Evolutionary conservation across 352 stramenopile genomes (phyloP), one percentile per base, ranked within the genome.

Genomic region (Phytopythium chamaehyphon): DNA sequence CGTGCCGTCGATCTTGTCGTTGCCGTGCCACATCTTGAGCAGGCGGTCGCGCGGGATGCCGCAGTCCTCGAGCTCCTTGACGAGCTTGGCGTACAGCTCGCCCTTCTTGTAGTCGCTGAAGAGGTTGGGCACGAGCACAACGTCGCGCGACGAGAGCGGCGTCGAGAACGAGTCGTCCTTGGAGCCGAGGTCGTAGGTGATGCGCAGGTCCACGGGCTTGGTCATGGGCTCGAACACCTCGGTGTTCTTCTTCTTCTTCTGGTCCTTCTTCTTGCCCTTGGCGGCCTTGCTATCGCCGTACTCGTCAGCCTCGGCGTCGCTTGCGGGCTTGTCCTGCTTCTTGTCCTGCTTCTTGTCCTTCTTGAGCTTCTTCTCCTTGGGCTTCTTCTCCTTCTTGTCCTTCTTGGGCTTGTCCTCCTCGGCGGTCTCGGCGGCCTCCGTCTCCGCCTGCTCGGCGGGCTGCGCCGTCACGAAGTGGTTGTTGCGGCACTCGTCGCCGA

Each of bases 1-100:
- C 35, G 88, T 94, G 47, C 89, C 89, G 48, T 97, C 90, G 64
- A 96, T 88, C 87, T 91, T 91, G 57, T 86, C 63, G 56, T 90
- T 88, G 56, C 80, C 81, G 60, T 88, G 81, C 81, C 81, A 91
- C 66, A 91, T 74, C 62, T 91, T 91, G 44, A 91, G 73, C 55
- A 91, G 59, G 15, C 68, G 57, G 54, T 89, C 73, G 33, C 64
- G 58, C 12, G 81, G 76, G 24, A 91, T 78, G 40, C 76, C 81
- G 61, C 81, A 89, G 19, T 57, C 63, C 28, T 85, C 76, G 18
- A 89, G 65, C 56, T 91, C 81, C 9, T 66, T 43, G 40, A 87
- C 61, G 51, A 91, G 70, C 54, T 81, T 83, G 21, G 61, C 57
- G 66, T 91, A 89, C 12, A 91, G 61, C 53, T 88, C 75, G 28